phyloP scores from a whole-genome alignment of 768 basidiomycete genomes.

The Phaeotremella skinneri region DNA sequence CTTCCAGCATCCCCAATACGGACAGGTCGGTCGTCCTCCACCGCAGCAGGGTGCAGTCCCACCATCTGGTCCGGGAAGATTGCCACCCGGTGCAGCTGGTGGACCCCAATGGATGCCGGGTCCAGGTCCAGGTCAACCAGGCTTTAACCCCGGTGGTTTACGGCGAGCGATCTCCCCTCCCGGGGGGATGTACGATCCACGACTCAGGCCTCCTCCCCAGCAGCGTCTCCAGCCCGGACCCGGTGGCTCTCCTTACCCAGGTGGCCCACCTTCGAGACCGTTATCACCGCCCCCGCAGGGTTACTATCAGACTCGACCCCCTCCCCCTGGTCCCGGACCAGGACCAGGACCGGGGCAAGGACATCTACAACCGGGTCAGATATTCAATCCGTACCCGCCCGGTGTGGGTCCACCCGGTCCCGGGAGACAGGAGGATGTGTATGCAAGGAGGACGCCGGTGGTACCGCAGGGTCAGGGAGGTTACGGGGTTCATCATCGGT shows the following conservation, averaged over 20 bases:
- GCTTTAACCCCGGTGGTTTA: no score
- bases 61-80: no score
- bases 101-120: not conserved
- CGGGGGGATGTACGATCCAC: not conserved
- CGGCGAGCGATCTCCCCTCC: not conserved
- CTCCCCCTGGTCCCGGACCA: not conserved
- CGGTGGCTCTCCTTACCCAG: not conserved
- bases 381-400: conserved; percentile 27
- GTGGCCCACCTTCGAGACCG: not conserved
- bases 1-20: conserved; percentile 23
- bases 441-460: not conserved
- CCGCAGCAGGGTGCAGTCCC: not conserved
- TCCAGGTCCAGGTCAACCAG: no score
- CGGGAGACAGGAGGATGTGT: not conserved
- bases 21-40: not conserved
- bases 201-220: not conserved
- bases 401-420: conserved; percentile 1
- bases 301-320: not conserved
- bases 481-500: not conserved
- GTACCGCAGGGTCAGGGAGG: not conserved
- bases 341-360: not conserved
- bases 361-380: conserved; percentile 12
- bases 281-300: not conserved
- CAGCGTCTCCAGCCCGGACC: no score
- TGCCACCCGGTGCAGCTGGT: no score